Conservation (phyloP, 495 filamentous ascomycete genomes). For the Penicillium taxi region DNA sequence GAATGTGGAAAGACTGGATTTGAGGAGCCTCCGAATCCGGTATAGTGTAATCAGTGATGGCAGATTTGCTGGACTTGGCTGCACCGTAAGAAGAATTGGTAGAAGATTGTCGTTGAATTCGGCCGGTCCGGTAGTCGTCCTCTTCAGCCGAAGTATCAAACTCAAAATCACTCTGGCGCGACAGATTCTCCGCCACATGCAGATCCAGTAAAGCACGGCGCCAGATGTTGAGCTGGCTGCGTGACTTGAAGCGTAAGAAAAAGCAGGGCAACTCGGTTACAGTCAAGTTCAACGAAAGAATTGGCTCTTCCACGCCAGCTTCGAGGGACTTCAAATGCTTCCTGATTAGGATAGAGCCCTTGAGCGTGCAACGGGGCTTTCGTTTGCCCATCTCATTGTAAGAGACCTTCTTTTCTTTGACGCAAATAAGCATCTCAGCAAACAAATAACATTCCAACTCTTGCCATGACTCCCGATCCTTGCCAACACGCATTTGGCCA, state of each 20-base stretch:
- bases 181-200: conserved; percentile 53
- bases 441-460: conserved; percentile 97
- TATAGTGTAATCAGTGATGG: conserved; percentile 54
- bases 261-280: conserved; percentile 95
- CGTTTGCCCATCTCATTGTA: conserved; percentile 46
- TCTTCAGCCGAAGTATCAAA: conserved; percentile 81
- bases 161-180: conserved; percentile 66
- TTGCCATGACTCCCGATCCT: conserved; percentile 96
- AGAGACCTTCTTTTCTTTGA: conserved; percentile 84
- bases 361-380: conserved; percentile 79
- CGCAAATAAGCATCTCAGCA: conserved; percentile 98
- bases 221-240: conserved; percentile 84
- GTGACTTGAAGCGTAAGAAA: conserved; percentile 83
- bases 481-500: conserved; percentile 87
- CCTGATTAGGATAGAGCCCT: conserved; percentile 97
- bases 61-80: conserved; percentile 39
- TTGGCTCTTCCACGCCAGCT: conserved; percentile 60
- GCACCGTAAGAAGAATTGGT: conserved; percentile 75
- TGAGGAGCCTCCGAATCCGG: conserved; percentile 50
- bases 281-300: conserved; percentile 84
- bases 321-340: conserved; percentile 95
- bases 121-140: conserved; percentile 71
- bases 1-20: conserved; percentile 69
- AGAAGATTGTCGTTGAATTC: conserved; percentile 77
- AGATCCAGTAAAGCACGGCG: conserved; percentile 80